phyloP scores from a whole-genome alignment of 179 eudicot species.

The Gypsophila paniculata region DNA sequence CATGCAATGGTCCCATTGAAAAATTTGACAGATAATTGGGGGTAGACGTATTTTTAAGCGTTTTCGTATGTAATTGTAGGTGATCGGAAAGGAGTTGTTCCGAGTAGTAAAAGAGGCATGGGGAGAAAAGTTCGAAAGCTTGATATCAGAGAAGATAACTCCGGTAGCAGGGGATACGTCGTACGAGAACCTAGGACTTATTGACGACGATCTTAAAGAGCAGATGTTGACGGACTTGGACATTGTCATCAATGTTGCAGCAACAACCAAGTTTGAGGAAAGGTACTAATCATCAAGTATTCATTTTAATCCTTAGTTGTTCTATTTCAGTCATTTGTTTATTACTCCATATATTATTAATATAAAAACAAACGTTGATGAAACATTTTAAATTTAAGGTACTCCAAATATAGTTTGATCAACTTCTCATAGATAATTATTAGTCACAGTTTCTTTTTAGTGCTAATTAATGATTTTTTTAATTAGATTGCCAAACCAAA shows the following conservation, averaged over 20 bases:
- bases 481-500: no score
- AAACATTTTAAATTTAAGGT: no score
- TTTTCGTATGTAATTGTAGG: constrained; percentile 21
- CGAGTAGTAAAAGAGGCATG: constrained; percentile 40
- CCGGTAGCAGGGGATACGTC: constrained; percentile 55
- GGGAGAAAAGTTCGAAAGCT: constrained; percentile 34
- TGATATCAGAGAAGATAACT: constrained; percentile 38
- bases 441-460: no score
- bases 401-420: no score
- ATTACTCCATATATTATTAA: no score
- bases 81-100: constrained; percentile 53
- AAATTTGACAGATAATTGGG: no score
- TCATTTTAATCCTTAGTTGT: not conserved
- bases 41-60: not conserved
- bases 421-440: no score
- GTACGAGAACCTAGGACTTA: constrained; percentile 42
- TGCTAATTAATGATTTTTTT: no score
- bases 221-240: constrained; percentile 45
- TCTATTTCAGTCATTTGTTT: no score
- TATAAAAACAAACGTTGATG: no score
- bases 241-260: constrained; percentile 52
- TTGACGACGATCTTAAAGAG: constrained; percentile 27
- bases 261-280: constrained; percentile 62
- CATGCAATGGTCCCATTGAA: no score
- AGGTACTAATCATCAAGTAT: constrained; percentile 31